phyloP scores from a whole-genome alignment of 192 early-diverging fungal genomes.

The Chytriomyces hyalinus region DNA sequence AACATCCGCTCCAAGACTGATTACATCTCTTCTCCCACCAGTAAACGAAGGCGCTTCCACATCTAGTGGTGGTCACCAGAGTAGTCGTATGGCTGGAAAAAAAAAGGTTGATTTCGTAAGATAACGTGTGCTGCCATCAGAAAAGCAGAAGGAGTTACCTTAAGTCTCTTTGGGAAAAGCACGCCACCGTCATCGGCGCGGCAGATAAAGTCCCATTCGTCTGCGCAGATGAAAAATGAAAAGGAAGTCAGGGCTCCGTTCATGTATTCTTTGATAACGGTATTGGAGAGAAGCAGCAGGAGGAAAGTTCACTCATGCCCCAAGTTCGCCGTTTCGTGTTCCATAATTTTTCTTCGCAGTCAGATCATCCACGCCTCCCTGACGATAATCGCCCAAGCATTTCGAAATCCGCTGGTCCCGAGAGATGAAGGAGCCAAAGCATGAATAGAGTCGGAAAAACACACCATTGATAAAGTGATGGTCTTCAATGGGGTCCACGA shows the following conservation, averaged over 20 bases:
- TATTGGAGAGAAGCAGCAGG: no score
- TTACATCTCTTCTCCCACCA: background rate
- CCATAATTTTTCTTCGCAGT: no score
- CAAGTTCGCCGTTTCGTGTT: no score
- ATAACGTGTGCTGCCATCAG: background rate
- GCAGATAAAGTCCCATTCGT: constrained; percentile 50
- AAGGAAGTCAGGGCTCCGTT: no score
- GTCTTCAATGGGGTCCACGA: constrained; percentile 58
- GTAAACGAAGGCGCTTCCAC: no score
- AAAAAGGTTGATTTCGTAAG: background rate
- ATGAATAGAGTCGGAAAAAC: background rate
- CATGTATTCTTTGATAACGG: no score
- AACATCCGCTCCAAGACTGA: background rate
- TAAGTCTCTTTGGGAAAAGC: constrained; percentile 31
- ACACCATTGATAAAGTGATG: constrained; percentile 54
- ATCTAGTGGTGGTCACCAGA: constrained; percentile 25
- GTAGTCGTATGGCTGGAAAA: constrained; percentile 11
- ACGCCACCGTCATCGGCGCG: constrained; percentile 47
- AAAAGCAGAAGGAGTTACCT: background rate
- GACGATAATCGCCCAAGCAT: no score
- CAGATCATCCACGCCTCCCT: no score
- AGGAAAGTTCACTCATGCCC: no score
- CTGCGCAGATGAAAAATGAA: constrained; percentile 4
- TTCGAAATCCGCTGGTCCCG: no score
- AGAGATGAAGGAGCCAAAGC: no score